Evolutionary conservation across 352 stramenopile genomes (phyloP), one percentile per base, ranked within the genome.

Genomic region (Phytophthora brassicae): DNA sequence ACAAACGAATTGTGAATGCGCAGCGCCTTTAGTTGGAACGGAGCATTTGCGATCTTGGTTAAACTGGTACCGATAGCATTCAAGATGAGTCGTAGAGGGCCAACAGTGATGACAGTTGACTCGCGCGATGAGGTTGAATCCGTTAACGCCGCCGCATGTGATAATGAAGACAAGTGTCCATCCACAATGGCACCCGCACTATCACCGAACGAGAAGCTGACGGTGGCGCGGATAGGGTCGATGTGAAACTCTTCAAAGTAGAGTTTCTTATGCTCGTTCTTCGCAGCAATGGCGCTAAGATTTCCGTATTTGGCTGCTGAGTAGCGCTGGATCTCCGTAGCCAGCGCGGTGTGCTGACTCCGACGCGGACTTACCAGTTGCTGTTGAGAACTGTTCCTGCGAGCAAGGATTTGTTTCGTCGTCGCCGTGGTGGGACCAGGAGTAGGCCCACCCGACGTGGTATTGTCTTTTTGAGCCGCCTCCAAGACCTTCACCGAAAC

Each of bases 201-300:
- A 29, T 84, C 77, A 28, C 83, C 85, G 42, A 92, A 92, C 38
- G 87, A 88, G 48, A 94, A 96, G 52, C 87, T 96, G 39, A 96
- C 77, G 1, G 82, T 93, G 24, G 84, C 85, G 29, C 79, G 71
- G 46, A 96, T 96, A 13, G 83, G 74, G 28, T 90, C 80, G 56
- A 96, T 92, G 47, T 89, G 73, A 51, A 96, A 94, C 64, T 94
- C 86, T 77, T 96, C 88, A 36, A 96, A 95, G 64, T 96, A 96
- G 9, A 96, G 62, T 51, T 96, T 96, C 45, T 89, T 94, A 16
- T 81, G 70, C 46, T 90, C 81, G 9, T 83, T 70, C 26, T 82
- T 87, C 3, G 64, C 74, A 55, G 22, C 64, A 45, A 83, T 75
- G 6, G 44, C 65, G 56, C 66, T 39, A 14, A 74, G 28, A 44